Conservation (phyloP, 306 rosid genomes). For the Malus asiatica region DNA sequence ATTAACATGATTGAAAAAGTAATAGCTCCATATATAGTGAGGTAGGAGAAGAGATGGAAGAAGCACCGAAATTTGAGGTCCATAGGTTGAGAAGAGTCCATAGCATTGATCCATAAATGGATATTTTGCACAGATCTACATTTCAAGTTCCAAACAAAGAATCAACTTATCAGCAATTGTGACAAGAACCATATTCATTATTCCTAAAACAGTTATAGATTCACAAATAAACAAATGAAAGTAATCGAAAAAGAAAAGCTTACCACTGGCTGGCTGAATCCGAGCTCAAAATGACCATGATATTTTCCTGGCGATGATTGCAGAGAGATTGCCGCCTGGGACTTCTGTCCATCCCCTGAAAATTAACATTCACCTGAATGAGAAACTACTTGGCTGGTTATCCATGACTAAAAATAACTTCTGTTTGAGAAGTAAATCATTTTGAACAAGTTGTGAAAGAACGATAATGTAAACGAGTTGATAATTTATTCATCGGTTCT, state of each 20-base stretch:
- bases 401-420: neutral
- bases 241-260: conserved; percentile 2
- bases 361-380: conserved; percentile 47
- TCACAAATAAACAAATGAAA: neutral
- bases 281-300: conserved; percentile 56
- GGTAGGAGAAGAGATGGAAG: conserved; percentile 20
- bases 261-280: conserved; percentile 83
- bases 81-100: conserved; percentile 72
- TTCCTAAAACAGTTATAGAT: neutral
- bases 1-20: neutral
- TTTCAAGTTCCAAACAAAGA: conserved; percentile 15
- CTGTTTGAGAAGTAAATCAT: neutral
- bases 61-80: conserved; percentile 72
- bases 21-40: neutral
- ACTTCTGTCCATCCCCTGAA: conserved; percentile 49
- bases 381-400: conserved; percentile 22
- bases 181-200: neutral
- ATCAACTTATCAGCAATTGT: neutral
- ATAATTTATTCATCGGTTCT: neutral
- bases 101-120: conserved; percentile 68
- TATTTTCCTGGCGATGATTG: conserved; percentile 45
- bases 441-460: neutral
- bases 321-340: conserved; percentile 45
- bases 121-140: conserved; percentile 66
- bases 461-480: neutral